phyloP scores from a whole-genome alignment of 2,329 filamentous ascomycete genomes.

The Paecilomyces sp. region DNA sequence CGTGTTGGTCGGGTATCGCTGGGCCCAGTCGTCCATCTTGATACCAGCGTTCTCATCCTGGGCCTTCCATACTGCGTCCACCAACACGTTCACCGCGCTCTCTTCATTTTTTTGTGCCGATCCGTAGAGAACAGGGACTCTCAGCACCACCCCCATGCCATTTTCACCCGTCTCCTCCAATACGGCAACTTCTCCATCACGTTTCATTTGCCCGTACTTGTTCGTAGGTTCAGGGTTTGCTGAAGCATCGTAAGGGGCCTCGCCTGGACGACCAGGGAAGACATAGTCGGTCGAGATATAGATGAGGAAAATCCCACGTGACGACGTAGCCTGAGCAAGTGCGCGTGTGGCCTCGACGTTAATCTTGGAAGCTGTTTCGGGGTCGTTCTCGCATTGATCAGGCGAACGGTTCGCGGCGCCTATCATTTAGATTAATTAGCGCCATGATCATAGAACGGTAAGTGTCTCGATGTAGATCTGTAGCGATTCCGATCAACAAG shows the following conservation, averaged over 20 bases:
- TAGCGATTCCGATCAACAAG: not conserved
- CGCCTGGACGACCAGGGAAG: conserved; percentile 69
- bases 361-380: conserved; percentile 63
- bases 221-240: conserved; percentile 65
- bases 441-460: conserved; percentile 1
- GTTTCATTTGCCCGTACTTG: conserved; percentile 68
- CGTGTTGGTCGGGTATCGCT: conserved; percentile 82
- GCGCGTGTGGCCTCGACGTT: conserved; percentile 65
- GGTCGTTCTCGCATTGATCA: conserved; percentile 75
- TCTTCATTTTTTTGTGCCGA: conserved; percentile 63
- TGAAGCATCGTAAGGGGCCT: conserved; percentile 70
- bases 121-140: conserved; percentile 81
- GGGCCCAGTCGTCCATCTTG: conserved; percentile 79
- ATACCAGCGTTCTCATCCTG: conserved; percentile 56
- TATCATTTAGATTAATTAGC: conserved; percentile 23
- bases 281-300: conserved; percentile 70
- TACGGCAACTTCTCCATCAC: conserved; percentile 63
- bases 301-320: conserved; percentile 46
- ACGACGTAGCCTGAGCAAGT: conserved; percentile 60
- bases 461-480: conserved; percentile 5
- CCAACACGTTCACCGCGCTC: conserved; percentile 74
- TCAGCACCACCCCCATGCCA: conserved; percentile 60
- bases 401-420: conserved; percentile 83
- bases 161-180: conserved; percentile 51
- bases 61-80: conserved; percentile 68